A percentile compares a stretch with the other conserved stretches of the same genome.
These are phyloP conservation scores for Cladosporium sp. DNA, from an alignment of 2,329 filamentous ascomycete genomes.

Conservation along the genomic window DNA sequence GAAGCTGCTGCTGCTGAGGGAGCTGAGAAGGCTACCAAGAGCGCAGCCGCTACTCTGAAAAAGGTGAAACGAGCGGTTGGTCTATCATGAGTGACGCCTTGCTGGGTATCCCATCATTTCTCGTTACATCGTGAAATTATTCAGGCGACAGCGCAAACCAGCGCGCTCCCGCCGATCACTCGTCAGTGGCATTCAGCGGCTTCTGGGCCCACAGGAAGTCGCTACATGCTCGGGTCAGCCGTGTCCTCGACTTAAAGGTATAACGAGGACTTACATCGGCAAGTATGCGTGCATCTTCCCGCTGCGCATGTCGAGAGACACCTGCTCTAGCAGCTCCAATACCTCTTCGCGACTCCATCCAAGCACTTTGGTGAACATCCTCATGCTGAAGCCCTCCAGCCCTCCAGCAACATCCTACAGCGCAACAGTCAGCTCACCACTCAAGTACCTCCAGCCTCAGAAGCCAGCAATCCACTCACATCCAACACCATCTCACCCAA, in stretches of 20 bases:
- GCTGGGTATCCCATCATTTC: background rate
- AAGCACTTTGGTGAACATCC: constrained; percentile 13
- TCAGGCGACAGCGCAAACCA: background rate
- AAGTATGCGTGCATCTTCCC: constrained; percentile 13
- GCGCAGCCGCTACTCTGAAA: constrained; percentile 49
- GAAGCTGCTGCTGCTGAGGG: constrained; percentile 55
- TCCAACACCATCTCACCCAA: constrained; percentile 6
- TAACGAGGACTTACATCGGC: constrained; percentile 10
- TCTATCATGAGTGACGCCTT: constrained; percentile 19
- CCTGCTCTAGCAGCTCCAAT: constrained; percentile 1
- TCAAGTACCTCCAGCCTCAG: background rate
- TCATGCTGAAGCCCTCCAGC: constrained; percentile 12
- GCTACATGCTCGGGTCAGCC: background rate
- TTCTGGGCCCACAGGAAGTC: constrained; percentile 15
- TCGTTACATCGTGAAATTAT: background rate
- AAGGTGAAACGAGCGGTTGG: constrained; percentile 41
- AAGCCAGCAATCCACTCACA: background rate
- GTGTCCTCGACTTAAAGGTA: background rate
- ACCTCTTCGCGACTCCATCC: constrained; percentile 12
- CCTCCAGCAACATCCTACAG: constrained; percentile 5
- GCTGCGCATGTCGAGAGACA: constrained; percentile 7
- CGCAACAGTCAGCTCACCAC: background rate
- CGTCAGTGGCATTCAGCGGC: constrained; percentile 1
- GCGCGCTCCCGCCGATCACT: background rate
- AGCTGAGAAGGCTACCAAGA: constrained; percentile 54